A percentile compares a stretch with the other conserved stretches of the same genome.
These are phyloP conservation scores for Phylloporus arenicola DNA, from an alignment of 768 basidiomycete species.

Conservation along the genomic window DNA sequence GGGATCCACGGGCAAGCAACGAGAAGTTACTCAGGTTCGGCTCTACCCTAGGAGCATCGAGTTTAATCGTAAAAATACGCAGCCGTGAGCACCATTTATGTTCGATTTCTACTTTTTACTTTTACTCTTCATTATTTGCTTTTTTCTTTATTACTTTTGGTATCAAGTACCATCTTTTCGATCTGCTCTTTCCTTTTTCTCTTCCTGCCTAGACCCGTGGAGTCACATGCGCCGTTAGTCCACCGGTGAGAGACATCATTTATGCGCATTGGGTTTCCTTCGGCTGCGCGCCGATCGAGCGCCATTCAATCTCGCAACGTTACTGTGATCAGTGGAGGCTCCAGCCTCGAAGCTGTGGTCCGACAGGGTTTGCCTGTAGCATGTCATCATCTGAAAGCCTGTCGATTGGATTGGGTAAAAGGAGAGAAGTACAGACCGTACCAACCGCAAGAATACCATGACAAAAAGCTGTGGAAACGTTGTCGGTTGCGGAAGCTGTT, in stretches of 20 bases:
- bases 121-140: background rate
- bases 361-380: conserved; percentile 3
- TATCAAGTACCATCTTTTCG: background rate
- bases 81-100: conserved; percentile 12
- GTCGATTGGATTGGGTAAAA: conserved; percentile 1
- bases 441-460: conserved; percentile 2
- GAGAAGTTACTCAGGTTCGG: conserved; percentile 19
- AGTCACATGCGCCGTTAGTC: conserved; percentile 21
- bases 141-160: background rate
- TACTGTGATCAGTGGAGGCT: conserved; percentile 6
- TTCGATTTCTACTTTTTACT: background rate
- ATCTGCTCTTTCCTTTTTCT: conserved; percentile 5
- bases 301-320: conserved; percentile 20
- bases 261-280: conserved; percentile 3
- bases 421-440: background rate
- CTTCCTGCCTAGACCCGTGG: conserved; percentile 2
- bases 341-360: conserved; percentile 1
- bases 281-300: conserved; percentile 23
- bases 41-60: conserved; percentile 10
- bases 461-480: conserved; percentile 3
- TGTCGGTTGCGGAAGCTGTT: conserved; percentile 10
- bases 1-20: conserved; percentile 8
- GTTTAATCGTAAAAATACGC: conserved; percentile 15
- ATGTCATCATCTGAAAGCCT: background rate
- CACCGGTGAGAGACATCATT: conserved; percentile 14